Evolutionary conservation across 148 eudicot genomes (phyloP).

Genomic region (Rhododendron mucronatum): DNA sequence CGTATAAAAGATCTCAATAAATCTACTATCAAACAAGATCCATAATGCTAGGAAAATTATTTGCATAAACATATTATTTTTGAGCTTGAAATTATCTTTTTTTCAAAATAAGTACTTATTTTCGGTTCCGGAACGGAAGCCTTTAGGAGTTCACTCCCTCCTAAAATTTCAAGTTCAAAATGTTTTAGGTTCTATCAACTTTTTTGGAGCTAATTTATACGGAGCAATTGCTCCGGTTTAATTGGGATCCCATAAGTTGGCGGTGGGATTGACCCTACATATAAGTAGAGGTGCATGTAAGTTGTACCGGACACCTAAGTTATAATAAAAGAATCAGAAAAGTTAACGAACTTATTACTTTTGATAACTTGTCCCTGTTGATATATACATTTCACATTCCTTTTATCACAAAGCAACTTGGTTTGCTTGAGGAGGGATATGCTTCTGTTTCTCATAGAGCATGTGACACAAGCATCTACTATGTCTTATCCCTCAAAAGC

Average conservation of each 20-base stretch:
- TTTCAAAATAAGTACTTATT: no score
- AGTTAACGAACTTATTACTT: slow-evolving; percentile 1
- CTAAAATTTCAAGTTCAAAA: no score
- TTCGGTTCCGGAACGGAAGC: no score
- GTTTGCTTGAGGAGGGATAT: neutral
- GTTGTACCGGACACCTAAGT: neutral
- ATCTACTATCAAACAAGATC: no score
- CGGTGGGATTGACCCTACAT: neutral
- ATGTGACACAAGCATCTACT: slow-evolving; percentile 3
- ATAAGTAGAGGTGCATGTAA: neutral
- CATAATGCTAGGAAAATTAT: no score
- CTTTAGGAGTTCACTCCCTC: neutral
- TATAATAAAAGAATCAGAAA: slow-evolving; percentile 6
- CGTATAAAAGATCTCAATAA: no score
- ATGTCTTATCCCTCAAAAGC: neutral
- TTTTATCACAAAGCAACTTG: slow-evolving; percentile 11
- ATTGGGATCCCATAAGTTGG: neutral
- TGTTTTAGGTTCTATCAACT: no score
- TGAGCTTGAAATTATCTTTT: no score
- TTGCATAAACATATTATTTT: no score
- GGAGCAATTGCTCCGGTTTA: no score
- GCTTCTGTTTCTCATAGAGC: neutral
- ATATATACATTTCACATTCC: neutral
- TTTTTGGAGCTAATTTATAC: neutral
- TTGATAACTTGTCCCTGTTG: slow-evolving; percentile 15